These are phyloP conservation scores for Coemansia sp. DNA, from an alignment of 192 early-diverging fungal genomes.

Conservation along the genomic window DNA sequence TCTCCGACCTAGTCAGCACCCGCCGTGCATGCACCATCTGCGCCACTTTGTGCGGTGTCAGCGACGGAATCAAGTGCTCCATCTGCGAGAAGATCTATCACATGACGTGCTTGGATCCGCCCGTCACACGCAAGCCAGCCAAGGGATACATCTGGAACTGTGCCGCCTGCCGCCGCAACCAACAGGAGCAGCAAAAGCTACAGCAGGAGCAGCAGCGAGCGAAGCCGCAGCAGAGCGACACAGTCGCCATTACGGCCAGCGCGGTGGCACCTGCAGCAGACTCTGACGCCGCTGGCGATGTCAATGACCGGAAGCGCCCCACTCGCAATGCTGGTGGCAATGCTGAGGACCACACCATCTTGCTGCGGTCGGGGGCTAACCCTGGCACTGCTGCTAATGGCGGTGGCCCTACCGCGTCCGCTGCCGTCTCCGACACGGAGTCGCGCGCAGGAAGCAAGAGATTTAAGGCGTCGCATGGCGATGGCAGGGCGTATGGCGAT, in stretches of 20 bases:
- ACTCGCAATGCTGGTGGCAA: conserved; percentile 22
- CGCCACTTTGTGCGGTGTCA: conserved; percentile 65
- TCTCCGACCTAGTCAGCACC: conserved; percentile 67
- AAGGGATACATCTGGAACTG: conserved; percentile 92
- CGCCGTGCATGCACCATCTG: conserved; percentile 70
- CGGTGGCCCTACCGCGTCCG: background rate
- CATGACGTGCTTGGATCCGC: conserved; percentile 80
- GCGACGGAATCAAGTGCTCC: conserved; percentile 73
- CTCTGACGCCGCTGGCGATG: conserved; percentile 5
- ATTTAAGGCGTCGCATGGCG: conserved; percentile 35
- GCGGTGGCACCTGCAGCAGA: background rate
- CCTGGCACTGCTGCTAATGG: background rate
- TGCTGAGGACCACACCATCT: conserved; percentile 20
- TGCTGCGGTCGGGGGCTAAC: conserved; percentile 10
- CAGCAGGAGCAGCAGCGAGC: conserved; percentile 14
- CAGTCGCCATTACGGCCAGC: background rate
- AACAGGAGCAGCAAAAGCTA: conserved; percentile 13
- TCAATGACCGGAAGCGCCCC: conserved; percentile 32
- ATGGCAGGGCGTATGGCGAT: conserved; percentile 8
- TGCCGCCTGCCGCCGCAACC: conserved; percentile 59
- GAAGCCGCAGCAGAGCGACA: conserved; percentile 6
- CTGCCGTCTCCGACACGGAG: conserved; percentile 43
- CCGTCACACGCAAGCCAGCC: conserved; percentile 67
- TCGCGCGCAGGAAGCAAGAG: conserved; percentile 45
- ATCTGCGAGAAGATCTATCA: conserved; percentile 77